Percentiles rank a stretch among this genome's conserved stretches.
These are phyloP conservation scores for Eutrema japonicum DNA, from an alignment of 345 rosid species.

Conservation along the genomic window DNA sequence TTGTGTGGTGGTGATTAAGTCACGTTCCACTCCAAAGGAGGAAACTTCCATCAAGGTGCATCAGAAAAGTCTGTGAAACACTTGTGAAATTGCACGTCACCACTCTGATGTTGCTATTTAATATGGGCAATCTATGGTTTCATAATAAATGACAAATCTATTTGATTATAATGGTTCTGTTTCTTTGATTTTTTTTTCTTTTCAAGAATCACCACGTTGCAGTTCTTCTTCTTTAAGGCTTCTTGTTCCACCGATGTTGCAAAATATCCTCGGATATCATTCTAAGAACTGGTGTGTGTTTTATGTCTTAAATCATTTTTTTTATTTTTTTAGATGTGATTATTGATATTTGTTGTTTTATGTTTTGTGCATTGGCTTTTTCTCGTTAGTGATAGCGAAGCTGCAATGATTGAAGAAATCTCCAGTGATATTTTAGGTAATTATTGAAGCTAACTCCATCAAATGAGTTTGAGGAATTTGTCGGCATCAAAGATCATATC, in stretches of 20 bases:
- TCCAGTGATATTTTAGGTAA: neutral
- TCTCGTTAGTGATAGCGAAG: slow-evolving; percentile 2
- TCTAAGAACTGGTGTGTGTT: neutral
- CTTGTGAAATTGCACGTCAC: neutral
- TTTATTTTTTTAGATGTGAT: neutral
- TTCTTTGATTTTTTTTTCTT: neutral
- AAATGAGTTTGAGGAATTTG: slow-evolving; percentile 10
- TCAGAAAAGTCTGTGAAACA: neutral
- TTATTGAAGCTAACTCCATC: neutral
- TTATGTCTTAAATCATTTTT: neutral
- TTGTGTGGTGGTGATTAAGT: neutral
- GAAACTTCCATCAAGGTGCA: neutral
- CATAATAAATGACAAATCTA: neutral
- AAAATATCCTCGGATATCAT: slow-evolving; percentile 1
- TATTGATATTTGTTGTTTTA: neutral
- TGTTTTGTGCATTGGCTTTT: neutral
- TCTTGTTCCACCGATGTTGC: slow-evolving; percentile 3
- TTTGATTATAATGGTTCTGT: neutral
- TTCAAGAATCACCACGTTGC: neutral
- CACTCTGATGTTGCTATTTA: neutral
- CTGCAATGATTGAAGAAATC: slow-evolving; percentile 8
- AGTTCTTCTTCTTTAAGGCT: neutral
- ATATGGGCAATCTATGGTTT: neutral
- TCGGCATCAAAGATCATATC: neutral
- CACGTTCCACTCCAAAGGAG: neutral